These are phyloP conservation scores for Rhizophagus clarus DNA, from an alignment of 192 early-diverging fungal species.

Conservation along the genomic window DNA sequence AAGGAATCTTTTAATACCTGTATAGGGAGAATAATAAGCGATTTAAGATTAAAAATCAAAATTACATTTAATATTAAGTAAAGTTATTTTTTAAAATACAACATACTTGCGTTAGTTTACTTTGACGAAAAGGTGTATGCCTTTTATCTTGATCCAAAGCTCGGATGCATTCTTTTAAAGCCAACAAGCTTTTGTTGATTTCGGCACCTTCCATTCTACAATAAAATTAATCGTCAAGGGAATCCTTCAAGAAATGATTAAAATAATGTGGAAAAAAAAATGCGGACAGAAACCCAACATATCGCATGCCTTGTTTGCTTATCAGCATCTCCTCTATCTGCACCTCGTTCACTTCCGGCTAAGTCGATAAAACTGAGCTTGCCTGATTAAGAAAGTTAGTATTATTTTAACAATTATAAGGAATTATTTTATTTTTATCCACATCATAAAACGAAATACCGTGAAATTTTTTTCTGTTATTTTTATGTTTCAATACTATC, in stretches of 20 bases:
- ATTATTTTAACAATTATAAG: not conserved
- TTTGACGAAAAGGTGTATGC: conserved; percentile 97
- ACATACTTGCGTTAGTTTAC: conserved; percentile 90
- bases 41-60: not conserved
- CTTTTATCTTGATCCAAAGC: conserved; percentile 93
- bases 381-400: conserved; percentile 43
- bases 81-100: not conserved
- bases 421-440: not conserved
- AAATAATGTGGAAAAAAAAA: not conserved
- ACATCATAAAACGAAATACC: conserved; percentile 41
- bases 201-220: conserved; percentile 96
- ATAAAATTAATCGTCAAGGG: not conserved
- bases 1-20: conserved; percentile 96
- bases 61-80: not conserved
- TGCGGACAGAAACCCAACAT: conserved; percentile 6
- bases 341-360: conserved; percentile 96
- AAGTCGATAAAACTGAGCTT: conserved; percentile 98
- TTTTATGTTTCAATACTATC: conserved; percentile 77
- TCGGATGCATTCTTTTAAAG: conserved; percentile 97
- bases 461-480: conserved; percentile 59
- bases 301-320: conserved; percentile 76
- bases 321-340: conserved; percentile 93
- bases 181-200: conserved; percentile 98
- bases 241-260: not conserved
- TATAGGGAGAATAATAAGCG: not conserved